Evolutionary conservation across 2,329 filamentous ascomycete species (phyloP), one percentile per base, ranked within the genome.

Genomic region (Arachnopeziza araneosa): DNA sequence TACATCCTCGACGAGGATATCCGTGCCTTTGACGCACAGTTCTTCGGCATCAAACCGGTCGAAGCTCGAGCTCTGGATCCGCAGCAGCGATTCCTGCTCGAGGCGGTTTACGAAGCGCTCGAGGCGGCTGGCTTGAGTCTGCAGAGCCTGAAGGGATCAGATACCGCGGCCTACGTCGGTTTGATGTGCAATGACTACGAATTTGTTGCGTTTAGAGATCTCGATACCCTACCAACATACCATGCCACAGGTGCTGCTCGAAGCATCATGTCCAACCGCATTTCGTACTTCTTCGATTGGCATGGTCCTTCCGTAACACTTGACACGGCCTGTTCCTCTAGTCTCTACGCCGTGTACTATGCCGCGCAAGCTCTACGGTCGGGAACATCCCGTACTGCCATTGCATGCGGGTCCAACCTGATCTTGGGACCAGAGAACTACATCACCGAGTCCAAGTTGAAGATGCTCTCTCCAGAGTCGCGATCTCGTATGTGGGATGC

Each of bases 251-350:
- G 77, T 0, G 68, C 65, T 3, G 67, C 61, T 5, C 57, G 62
- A 10, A 67, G 66, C 2, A 80, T 83, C 58, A 75, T 83, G 70
- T 67, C 81, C 8, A 84, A 84, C 66, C 77, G 81, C 0, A 75
- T 84, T 17, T 83, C 80, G 0, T 80, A 83, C 66, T 78, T 76
- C 60, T 83, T 81, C 68, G 78, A 84, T 64, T 71, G 84, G 6
- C 52, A 52, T 50, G 63, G 63, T 0, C 79, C 81, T 1, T 82
- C 79, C 64, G 75, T 83, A 69, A 83, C 80, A 0, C 69, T 85
- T 10, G 82, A 85, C 56, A 85, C 83, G 1, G 83, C 80, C 24
- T 86, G 83, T 67, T 83, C 80, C 24, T 78, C 78, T 2, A 81
- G 79, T 53, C 72, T 85, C 7, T 77, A 83, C 3, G 78, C 79